Base-by-base conservation (phyloP, 208 protist species). In the Trichomonas tenax region DNA sequence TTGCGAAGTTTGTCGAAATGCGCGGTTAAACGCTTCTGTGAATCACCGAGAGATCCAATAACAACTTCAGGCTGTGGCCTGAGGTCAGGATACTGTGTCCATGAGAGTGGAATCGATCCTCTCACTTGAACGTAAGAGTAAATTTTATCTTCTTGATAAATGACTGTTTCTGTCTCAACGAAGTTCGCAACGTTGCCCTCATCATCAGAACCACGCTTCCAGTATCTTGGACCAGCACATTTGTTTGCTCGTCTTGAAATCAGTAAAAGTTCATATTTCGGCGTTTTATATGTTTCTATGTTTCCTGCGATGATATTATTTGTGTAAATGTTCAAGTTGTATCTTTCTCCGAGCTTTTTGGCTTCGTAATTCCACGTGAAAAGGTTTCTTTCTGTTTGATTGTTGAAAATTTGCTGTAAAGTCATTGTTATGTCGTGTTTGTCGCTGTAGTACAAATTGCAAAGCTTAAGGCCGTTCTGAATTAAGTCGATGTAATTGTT, bases 41-140 rank as follows among this genome's bases (percentile, higher is more conserved):
- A 44, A 44, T 89, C 21, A 31, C 38, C 23, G 31, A 8, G 36
- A 26, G 31, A 4, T 31, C 38, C 82, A 26, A 89, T 21, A n/a
- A 46, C 38, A 89, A 89, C 38, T 89, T 89, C 17, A 17, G 82
- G 82, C 40, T 44, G 40, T 44, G 38, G 38, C 31, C 34, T 89
- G 17, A 89, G 82, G 46, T 89, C 38, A 58, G 86, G 86, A 51
- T 93, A 93, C 51, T 93, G n/a, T 15, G 86, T 51, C 86, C 86
- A 93, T n/a, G 21, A 0, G 34, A 51, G 0, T 9, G 86, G 86
- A 93, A 93, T 93, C 17, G 86, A 93, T 0, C 86, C 86, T 38
- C 86, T 4, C 36, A 93, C 36, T 51, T 51, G 40, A 93, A 93
- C 36, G 38, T 58, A 93, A 11, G 86, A 48, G 8, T 51, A 41